phyloP scores from a whole-genome alignment of 2,329 filamentous ascomycete species.

The Fusarium sp. region DNA sequence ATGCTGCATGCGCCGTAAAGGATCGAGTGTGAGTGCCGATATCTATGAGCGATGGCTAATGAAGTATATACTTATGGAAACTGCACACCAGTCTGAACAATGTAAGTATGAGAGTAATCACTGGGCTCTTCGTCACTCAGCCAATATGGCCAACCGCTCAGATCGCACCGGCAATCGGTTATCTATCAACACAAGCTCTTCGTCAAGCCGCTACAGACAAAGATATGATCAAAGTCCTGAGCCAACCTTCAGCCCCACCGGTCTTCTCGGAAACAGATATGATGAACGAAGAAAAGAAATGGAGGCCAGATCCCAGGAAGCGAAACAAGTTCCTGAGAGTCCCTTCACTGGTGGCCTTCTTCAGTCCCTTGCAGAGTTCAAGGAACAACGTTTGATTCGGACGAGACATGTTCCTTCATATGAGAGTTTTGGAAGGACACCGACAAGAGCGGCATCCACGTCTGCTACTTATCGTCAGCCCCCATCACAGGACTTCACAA shows the following conservation, averaged over 20 bases:
- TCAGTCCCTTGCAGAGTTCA: neutral
- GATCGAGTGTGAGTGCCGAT: neutral
- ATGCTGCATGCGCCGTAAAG: neutral
- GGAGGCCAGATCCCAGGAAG: neutral
- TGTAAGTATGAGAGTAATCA: too few relatives aligned
- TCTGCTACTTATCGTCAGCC: neutral
- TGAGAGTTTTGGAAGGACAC: accelerated
- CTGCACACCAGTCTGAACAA: too few relatives aligned
- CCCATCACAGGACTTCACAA: neutral
- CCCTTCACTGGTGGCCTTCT: neutral
- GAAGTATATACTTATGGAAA: neutral
- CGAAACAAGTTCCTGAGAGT: accelerated
- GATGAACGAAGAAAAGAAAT: neutral
- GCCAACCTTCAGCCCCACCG: conserved; percentile 5
- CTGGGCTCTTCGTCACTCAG: too few relatives aligned
- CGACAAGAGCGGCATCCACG: neutral
- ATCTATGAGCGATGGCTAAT: neutral
- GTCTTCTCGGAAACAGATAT: conserved; percentile 7
- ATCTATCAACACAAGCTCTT: neutral
- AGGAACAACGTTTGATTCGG: neutral
- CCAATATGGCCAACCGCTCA: neutral
- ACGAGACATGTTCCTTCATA: neutral
- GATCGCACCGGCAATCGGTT: neutral
- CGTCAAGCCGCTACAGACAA: accelerated
- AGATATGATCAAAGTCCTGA: neutral